Percentiles rank a stretch among this genome's conserved stretches.
phyloP scores from a whole-genome alignment of 805 yeast genomes.

The Sporopachydermia lactativora region DNA sequence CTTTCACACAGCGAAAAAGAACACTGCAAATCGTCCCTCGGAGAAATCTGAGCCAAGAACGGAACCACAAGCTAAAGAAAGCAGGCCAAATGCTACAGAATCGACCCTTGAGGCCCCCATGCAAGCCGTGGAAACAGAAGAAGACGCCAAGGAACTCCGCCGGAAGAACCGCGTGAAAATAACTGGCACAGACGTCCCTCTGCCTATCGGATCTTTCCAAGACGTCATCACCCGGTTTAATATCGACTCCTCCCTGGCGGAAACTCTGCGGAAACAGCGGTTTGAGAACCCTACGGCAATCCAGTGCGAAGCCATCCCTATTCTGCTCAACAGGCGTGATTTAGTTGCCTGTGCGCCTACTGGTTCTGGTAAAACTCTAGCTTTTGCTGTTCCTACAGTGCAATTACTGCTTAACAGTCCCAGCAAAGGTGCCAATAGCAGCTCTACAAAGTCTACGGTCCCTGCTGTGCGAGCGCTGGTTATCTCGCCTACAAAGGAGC shows the following conservation, averaged over 20 bases:
- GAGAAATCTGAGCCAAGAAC: slow-evolving; percentile 3
- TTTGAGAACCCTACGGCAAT: slow-evolving; percentile 86
- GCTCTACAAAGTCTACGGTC: slow-evolving; percentile 21
- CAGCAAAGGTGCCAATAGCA: slow-evolving; percentile 21
- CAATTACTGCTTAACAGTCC: slow-evolving; percentile 30
- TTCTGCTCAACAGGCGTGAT: slow-evolving; percentile 55
- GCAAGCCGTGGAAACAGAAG: slow-evolving; percentile 32
- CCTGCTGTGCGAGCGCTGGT: slow-evolving; percentile 51
- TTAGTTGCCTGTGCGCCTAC: slow-evolving; percentile 93
- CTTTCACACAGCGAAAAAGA: slow-evolving; percentile 36
- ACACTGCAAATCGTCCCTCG: slow-evolving; percentile 2
- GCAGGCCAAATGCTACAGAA: slow-evolving; percentile 19
- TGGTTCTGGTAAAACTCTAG: slow-evolving; percentile 94
- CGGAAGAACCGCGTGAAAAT: slow-evolving; percentile 52
- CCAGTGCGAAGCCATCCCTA: slow-evolving; percentile 83
- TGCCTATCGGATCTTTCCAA: slow-evolving; percentile 81
- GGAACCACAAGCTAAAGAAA: slow-evolving; percentile 14
- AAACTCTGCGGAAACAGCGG: slow-evolving; percentile 52
- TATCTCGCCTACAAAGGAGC: slow-evolving; percentile 88
- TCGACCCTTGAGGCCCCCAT: slow-evolving; percentile 22
- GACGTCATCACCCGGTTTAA: slow-evolving; percentile 61
- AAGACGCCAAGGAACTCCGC: slow-evolving; percentile 51
- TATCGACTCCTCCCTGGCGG: slow-evolving; percentile 40
- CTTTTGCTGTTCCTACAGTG: slow-evolving; percentile 73
- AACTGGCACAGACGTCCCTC: slow-evolving; percentile 75